phyloP scores from a whole-genome alignment of 257 asterid species.

The Ehretia macrophylla region DNA sequence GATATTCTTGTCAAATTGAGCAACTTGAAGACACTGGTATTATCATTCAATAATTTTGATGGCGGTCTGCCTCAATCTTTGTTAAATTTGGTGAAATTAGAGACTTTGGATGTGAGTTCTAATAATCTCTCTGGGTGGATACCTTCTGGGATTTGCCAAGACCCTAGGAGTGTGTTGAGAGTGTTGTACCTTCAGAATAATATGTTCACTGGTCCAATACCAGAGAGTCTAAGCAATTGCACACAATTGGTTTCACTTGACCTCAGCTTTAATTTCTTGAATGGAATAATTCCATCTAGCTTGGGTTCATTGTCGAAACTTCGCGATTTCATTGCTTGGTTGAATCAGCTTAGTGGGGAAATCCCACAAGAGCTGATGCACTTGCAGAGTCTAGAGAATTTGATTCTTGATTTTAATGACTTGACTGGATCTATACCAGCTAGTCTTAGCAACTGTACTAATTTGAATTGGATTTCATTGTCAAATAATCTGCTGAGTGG shows the following conservation, averaged over 20 bases:
- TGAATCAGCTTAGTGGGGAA: slow-evolving; percentile 74
- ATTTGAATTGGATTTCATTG: slow-evolving; percentile 86
- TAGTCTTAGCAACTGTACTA: slow-evolving; percentile 72
- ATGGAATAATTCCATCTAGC: slow-evolving; percentile 58
- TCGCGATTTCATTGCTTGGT: slow-evolving; percentile 67
- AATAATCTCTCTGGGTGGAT: slow-evolving; percentile 63
- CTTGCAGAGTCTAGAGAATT: slow-evolving; percentile 58
- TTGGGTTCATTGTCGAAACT: slow-evolving; percentile 60
- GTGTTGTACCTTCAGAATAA: slow-evolving; percentile 83
- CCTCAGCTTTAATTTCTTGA: slow-evolving; percentile 75
- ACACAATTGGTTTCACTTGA: slow-evolving; percentile 75
- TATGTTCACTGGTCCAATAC: slow-evolving; percentile 59
- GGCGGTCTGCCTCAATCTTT: slow-evolving; percentile 76
- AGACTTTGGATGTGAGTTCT: slow-evolving; percentile 79
- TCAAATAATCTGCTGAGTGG: slow-evolving; percentile 69
- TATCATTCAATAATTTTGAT: slow-evolving; percentile 63
- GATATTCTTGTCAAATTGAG: slow-evolving; percentile 46
- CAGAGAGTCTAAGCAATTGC: slow-evolving; percentile 68
- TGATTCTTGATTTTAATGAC: slow-evolving; percentile 91
- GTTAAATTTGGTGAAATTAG: slow-evolving; percentile 43
- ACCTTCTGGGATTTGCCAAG: slow-evolving; percentile 69
- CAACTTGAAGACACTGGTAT: slow-evolving; percentile 47
- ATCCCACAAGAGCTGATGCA: slow-evolving; percentile 75
- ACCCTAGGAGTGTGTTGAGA: slow-evolving; percentile 45
- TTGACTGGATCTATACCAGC: slow-evolving; percentile 68